phyloP scores from a whole-genome alignment of 108 stramenopile species.

The Nitzschia sp. region DNA sequence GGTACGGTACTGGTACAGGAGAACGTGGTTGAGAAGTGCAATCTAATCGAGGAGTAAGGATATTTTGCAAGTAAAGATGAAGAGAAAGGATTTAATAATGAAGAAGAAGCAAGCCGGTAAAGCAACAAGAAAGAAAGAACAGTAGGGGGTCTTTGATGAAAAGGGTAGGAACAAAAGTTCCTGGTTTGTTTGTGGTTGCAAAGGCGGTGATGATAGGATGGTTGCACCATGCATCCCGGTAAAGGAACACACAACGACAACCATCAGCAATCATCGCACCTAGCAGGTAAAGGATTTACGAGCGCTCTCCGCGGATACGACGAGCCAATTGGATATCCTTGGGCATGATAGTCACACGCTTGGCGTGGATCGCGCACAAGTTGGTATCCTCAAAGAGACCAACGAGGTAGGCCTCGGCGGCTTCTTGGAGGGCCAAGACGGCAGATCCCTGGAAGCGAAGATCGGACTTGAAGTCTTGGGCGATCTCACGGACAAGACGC shows the following conservation, averaged over 20 bases:
- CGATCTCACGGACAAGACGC: conserved; percentile 95
- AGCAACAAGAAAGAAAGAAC: not conserved
- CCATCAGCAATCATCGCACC: too few species aligned
- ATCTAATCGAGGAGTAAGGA: too few species aligned
- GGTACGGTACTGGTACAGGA: too few species aligned
- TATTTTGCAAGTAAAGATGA: too few species aligned
- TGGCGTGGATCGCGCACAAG: conserved; percentile 96
- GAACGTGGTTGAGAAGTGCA: too few species aligned
- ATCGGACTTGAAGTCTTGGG: conserved; percentile 97
- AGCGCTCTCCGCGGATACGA: conserved; percentile 73
- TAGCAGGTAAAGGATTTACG: conserved; percentile 44
- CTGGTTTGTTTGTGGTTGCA: conserved; percentile 17
- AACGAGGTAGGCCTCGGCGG: conserved; percentile 94
- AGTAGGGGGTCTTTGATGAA: conserved; percentile 7
- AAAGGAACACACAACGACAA: not conserved
- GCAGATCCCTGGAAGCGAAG: conserved; percentile 97
- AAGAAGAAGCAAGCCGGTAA: too few species aligned
- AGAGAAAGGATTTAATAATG: too few species aligned
- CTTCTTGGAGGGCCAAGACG: conserved; percentile 93
- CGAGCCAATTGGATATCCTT: conserved; percentile 93
- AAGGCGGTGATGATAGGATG: not conserved
- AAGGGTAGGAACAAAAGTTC: conserved; percentile 26
- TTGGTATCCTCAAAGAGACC: conserved; percentile 97
- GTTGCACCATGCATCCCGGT: not conserved
- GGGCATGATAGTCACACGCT: conserved; percentile 99